Conservation (phyloP, 208 protist species). For the Acanthamoeba rhysodes region DNA sequence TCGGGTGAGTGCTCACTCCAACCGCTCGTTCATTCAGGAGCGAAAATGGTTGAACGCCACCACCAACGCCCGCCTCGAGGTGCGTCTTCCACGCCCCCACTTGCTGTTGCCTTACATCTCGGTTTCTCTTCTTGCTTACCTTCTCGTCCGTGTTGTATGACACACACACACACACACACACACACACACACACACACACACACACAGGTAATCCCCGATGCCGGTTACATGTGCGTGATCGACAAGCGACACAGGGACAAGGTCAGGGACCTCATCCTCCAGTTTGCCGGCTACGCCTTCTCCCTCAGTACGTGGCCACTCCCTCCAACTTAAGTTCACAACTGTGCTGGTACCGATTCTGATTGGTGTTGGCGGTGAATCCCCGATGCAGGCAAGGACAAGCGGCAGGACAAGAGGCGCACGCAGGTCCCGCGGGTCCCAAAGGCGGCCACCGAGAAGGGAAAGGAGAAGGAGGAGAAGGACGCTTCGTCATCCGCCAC, state of each 20-base stretch:
- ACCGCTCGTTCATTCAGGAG: not conserved
- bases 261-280: slow-evolving; percentile 40
- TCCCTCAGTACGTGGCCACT: slow-evolving; percentile 12
- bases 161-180: too few relatives aligned
- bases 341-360: not conserved
- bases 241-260: slow-evolving; percentile 60
- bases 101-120: not conserved
- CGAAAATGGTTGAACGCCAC: slow-evolving; percentile 48
- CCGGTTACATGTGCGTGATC: slow-evolving; percentile 66
- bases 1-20: too few relatives aligned
- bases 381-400: not conserved
- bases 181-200: not conserved
- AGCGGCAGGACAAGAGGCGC: slow-evolving; percentile 43
- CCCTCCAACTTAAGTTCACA: too few relatives aligned
- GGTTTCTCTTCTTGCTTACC: not conserved
- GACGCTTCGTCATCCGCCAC: not conserved
- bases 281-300: slow-evolving; percentile 58
- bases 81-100: not conserved
- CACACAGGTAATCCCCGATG: not conserved
- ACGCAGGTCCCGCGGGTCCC: not conserved
- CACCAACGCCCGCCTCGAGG: slow-evolving; percentile 38
- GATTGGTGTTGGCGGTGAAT: not conserved
- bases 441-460: not conserved
- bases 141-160: too few relatives aligned
- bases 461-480: slow-evolving; percentile 16